Base-by-base conservation (phyloP, 1,139 yeast species). In the Yamadazyma trypodendri region DNA sequence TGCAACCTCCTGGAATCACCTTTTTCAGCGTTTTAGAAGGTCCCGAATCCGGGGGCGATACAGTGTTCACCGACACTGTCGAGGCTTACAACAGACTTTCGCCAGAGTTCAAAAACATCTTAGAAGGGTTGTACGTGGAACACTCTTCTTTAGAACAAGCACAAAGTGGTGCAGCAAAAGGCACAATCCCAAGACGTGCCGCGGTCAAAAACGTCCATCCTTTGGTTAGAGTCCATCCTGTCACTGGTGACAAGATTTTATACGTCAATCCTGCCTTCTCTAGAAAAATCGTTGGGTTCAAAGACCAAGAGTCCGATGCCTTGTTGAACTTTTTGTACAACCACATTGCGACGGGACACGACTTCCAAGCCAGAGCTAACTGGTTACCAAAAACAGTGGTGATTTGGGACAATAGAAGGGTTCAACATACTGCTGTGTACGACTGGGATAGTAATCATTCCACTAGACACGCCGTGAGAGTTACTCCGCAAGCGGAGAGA, bases 141-240 rank as follows among this genome's bases (percentile, higher is more conserved):
- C 89, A 84, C 55, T 74, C 85, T 11, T 81, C 84, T 1, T 72
- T 63, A 20, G 84, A 80, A 41, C 89, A 83, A 60, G 88, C 88
- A 2, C 60, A 55, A 4, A 74, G 68, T 49, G 68, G 86, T 3
- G 55, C 58, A 31, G 55, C 54, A 5, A 61, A 60, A 25, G 86
- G 85, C 12, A 76, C 79, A 22, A 65, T 79, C 34, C 82, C 78
- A 41, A 77, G 85, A 58, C 74, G 85, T 47, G 72, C 65, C 21
- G 76, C 84, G 0, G 76, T 80, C 21, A 67, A 72, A 23, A 68
- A 73, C 38, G 67, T 70, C 40, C 90, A 83, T 53, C 89, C 89
- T 9, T 56, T 83, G 38, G 78, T 83, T 36, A 77, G 88, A 56
- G 72, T 73, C 32, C 84, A 82, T 54, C 88, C 89, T 4, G 85